A percentile compares a stretch with the other conserved stretches of the same genome.
Conservation (phyloP, 78 protist genomes). For the Dictyostelium capitatum region DNA sequence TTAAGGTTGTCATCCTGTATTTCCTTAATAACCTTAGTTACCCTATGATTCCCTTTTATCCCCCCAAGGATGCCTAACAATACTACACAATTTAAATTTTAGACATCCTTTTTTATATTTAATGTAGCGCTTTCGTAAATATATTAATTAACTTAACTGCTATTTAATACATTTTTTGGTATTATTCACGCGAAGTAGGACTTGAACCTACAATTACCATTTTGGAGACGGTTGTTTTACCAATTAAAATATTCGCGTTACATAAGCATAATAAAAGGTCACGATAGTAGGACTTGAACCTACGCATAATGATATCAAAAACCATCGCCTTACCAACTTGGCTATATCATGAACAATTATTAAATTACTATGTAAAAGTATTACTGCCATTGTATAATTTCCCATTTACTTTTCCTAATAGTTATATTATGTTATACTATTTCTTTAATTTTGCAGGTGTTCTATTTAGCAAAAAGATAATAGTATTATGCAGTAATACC, state of each 20-base stretch:
- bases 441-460: neutral
- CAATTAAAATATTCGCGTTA: neutral
- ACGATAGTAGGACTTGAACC: conserved; percentile 34
- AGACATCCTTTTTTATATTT: too few relatives aligned
- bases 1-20: too few relatives aligned
- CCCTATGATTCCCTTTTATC: too few relatives aligned
- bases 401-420: conserved; percentile 19
- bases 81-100: too few relatives aligned
- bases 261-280: neutral
- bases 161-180: too few relatives aligned
- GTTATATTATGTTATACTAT: neutral
- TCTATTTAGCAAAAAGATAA: neutral
- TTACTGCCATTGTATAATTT: neutral
- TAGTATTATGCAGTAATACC: neutral
- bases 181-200: neutral
- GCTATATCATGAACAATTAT: neutral
- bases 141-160: too few relatives aligned
- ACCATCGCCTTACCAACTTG: conserved; percentile 43
- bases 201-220: neutral
- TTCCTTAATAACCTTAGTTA: too few relatives aligned
- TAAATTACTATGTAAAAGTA: too few relatives aligned
- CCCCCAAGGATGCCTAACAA: too few relatives aligned
- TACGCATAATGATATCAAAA: conserved; percentile 33
- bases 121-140: too few relatives aligned
- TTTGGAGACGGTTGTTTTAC: neutral